phyloP scores from a whole-genome alignment of 2,329 filamentous ascomycete genomes.

The Rhytidhysteron rufulum region DNA sequence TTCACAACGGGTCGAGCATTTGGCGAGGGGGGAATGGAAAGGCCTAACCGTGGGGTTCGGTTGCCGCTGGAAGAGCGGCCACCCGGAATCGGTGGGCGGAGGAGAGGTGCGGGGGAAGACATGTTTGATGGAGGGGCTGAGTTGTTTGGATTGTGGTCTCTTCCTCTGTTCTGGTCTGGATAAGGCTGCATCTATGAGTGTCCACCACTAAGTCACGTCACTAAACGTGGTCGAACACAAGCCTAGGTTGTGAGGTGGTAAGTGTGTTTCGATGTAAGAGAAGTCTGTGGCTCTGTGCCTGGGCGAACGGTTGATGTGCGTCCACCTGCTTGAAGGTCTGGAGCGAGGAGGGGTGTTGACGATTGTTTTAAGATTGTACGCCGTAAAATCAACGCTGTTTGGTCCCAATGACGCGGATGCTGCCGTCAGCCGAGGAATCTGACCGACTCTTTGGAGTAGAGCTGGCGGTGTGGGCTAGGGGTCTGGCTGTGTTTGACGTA shows the following conservation, averaged over 20 bases:
- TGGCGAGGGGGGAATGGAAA: constrained; percentile 86
- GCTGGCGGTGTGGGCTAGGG: constrained; percentile 1
- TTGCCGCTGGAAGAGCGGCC: constrained; percentile 53
- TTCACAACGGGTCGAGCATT: constrained; percentile 75
- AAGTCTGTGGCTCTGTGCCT: constrained; percentile 8
- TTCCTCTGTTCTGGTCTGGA: constrained; percentile 6
- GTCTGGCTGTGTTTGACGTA: neutral
- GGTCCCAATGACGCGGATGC: constrained; percentile 23
- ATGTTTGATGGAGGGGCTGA: constrained; percentile 47
- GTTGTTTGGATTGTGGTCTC: constrained; percentile 14
- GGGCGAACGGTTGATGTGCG: constrained; percentile 9
- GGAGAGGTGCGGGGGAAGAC: constrained; percentile 73
- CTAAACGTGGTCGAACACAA: neutral
- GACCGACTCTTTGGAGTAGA: constrained; percentile 16
- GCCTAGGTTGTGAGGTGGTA: constrained; percentile 5
- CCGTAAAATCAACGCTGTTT: constrained; percentile 10
- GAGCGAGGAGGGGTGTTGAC: constrained; percentile 13
- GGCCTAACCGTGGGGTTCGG: constrained; percentile 72
- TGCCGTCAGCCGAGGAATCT: constrained; percentile 28
- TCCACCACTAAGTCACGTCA: constrained; percentile 6
- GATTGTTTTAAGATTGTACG: constrained; percentile 18
- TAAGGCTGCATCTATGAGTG: constrained; percentile 23
- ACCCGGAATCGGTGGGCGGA: constrained; percentile 78
- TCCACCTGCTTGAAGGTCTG: constrained; percentile 7
- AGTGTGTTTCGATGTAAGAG: constrained; percentile 4